Percentiles rank a stretch among this genome's conserved stretches.
Conservation (phyloP, 176 grass and related monocot species). For the Lolium multiflorum region DNA sequence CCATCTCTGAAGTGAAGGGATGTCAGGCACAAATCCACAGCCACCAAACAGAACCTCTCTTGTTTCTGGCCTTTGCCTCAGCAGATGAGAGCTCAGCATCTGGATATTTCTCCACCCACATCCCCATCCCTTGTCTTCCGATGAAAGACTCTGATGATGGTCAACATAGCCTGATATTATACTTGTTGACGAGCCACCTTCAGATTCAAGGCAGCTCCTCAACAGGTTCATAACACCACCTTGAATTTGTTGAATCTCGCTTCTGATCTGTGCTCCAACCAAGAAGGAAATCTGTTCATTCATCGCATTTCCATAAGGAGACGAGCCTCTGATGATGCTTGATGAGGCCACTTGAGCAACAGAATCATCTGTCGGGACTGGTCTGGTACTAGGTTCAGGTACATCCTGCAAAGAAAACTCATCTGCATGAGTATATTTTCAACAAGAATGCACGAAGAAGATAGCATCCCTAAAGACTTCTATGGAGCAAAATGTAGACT, state of each 20-base stretch:
- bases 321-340: slow-evolving; percentile 14
- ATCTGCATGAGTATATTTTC: neutral
- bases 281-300: slow-evolving; percentile 58
- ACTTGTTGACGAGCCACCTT: slow-evolving; percentile 56
- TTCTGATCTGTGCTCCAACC: slow-evolving; percentile 54
- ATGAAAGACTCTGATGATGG: slow-evolving; percentile 74
- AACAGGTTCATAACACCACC: slow-evolving; percentile 68
- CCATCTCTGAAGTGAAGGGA: slow-evolving; percentile 91
- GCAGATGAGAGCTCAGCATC: slow-evolving; percentile 83
- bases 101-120: slow-evolving; percentile 99
- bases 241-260: slow-evolving; percentile 63
- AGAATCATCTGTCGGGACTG: slow-evolving; percentile 24
- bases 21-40: slow-evolving; percentile 88
- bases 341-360: slow-evolving; percentile 57
- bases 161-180: slow-evolving; percentile 72
- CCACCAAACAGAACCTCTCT: slow-evolving; percentile 71
- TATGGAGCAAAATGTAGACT: neutral
- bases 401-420: slow-evolving; percentile 54
- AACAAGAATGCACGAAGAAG: slow-evolving; percentile 13
- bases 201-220: slow-evolving; percentile 66
- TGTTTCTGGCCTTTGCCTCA: slow-evolving; percentile 63
- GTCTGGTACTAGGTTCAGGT: neutral
- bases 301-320: slow-evolving; percentile 22
- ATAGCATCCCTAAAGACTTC: neutral
- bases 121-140: slow-evolving; percentile 93